phyloP scores from a whole-genome alignment of 2,329 filamentous ascomycete genomes.

The Hymenoscyphus fructigenus region DNA sequence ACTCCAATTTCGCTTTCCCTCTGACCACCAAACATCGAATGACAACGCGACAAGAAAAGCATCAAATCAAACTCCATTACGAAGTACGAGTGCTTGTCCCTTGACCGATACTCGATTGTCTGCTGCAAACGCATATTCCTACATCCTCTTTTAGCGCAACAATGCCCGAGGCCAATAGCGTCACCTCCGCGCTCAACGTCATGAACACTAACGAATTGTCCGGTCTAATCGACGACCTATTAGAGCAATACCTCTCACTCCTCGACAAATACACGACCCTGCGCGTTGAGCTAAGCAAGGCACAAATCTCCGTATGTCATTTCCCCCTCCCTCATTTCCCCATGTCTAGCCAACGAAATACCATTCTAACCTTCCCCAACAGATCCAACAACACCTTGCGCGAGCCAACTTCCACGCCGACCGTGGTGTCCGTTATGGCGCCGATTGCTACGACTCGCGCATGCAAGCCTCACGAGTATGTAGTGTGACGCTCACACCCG shows the following conservation, averaged over 20 bases:
- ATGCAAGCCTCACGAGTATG: constrained; percentile 60
- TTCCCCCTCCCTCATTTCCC: not conserved
- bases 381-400: constrained; percentile 48
- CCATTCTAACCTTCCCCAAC: not conserved
- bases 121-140: too few species aligned
- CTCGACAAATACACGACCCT: constrained; percentile 66
- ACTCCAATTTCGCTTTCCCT: not conserved
- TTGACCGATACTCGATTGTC: not conserved
- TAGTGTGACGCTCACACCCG: constrained; percentile 37
- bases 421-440: constrained; percentile 63
- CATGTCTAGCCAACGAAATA: not conserved
- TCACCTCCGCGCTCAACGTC: not conserved
- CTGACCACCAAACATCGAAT: not conserved
- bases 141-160: not conserved
- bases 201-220: constrained; percentile 13
- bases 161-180: not conserved
- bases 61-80: not conserved
- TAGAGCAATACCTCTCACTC: constrained; percentile 64
- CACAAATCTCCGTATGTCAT: constrained; percentile 51
- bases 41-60: constrained; percentile 3
- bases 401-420: constrained; percentile 73
- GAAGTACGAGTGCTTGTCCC: not conserved
- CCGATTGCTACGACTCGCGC: constrained; percentile 69
- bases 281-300: constrained; percentile 50
- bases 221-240: constrained; percentile 56